Conservation (phyloP, 805 yeast species). For the Kodamaea neixiangensis region DNA sequence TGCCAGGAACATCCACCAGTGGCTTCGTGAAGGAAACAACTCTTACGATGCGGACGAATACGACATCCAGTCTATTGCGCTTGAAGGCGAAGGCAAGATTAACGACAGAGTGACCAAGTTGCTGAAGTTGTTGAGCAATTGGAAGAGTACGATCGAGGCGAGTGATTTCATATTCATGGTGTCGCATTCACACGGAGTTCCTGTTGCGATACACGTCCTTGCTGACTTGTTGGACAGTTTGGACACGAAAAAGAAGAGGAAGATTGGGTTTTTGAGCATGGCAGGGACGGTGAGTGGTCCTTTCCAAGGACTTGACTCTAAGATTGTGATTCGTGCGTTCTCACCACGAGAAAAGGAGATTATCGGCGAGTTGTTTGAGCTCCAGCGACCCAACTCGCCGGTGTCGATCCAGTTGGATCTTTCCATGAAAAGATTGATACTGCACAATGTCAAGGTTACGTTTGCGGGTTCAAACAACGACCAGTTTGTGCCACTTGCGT, state of each 20-base stretch:
- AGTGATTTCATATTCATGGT: slow-evolving; percentile 29
- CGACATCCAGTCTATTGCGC: slow-evolving; percentile 37
- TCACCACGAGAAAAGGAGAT: slow-evolving; percentile 37
- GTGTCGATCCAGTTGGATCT: slow-evolving; percentile 20
- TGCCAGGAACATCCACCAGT: slow-evolving; percentile 28
- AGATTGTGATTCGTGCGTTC: slow-evolving; percentile 40
- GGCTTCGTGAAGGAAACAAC: slow-evolving; percentile 20
- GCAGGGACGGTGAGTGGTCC: slow-evolving; percentile 39
- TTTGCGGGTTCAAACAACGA: slow-evolving; percentile 36
- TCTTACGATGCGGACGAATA: slow-evolving; percentile 9
- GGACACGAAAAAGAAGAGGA: slow-evolving; percentile 14
- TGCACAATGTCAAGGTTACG: slow-evolving; percentile 29
- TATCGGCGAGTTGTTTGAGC: slow-evolving; percentile 37
- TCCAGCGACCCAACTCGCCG: slow-evolving; percentile 24
- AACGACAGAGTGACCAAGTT: slow-evolving; percentile 29
- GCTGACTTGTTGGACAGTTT: slow-evolving; percentile 19
- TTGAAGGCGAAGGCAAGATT: slow-evolving; percentile 43
- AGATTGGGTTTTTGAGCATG: slow-evolving; percentile 38
- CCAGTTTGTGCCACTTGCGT: slow-evolving; percentile 38
- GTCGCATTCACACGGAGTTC: slow-evolving; percentile 37
- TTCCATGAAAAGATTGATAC: slow-evolving; percentile 20
- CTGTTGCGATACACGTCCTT: slow-evolving; percentile 33
- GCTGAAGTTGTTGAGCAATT: slow-evolving; percentile 30
- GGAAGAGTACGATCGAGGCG: slow-evolving; percentile 29
- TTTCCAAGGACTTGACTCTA: slow-evolving; percentile 20